Base-by-base conservation (phyloP, 2,329 filamentous ascomycete genomes). In the Diplodia intermedia region DNA sequence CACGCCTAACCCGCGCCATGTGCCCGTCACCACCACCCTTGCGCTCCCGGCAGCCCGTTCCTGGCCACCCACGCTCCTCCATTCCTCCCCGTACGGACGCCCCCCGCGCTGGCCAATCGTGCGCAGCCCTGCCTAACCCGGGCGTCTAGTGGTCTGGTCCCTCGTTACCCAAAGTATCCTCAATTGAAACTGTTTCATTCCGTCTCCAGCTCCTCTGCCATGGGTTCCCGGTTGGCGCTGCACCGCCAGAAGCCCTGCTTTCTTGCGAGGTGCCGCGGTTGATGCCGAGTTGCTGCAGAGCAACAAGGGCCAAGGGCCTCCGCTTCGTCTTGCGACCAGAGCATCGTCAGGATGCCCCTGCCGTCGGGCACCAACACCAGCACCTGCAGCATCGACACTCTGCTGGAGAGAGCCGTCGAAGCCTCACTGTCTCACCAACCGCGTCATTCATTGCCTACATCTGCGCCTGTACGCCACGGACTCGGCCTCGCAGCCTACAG, bases 141-240 rank as follows among this genome's bases (percentile, higher is more conserved):
- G 53, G 26, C 53, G 52, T 29, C 40, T 56, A 49, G 65, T 66
- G 40, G 53, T 66, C 53, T 57, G 53, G 65, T 60, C 65, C 33
- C 53, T 36, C 65, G 65, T 67, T 67, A 60, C 65, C 26, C 55
- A 56, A 40, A 67, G 53, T 67, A 67, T 67, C 66, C 56, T 68
- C 66, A 68, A 68, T 68, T 68, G 66, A 68, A 68, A 63, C 66
- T 63, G 66, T 68, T 63, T 68, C 66, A 68, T 68, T 65, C 15
- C 50, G 40, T 56, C 55, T 62, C 40, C 55, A 67, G 55, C 66
- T 61, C 47, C 50, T 18, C 38, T 49, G 50, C 6, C 66, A 68
- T 68, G 66, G 65, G 38, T 66, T 43, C 65, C 54, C 20, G n/a
- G 50, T 20, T n/a, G 9, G 52, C 29, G 23, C n/a, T 67, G 40